These are phyloP conservation scores for Eimeria tenella DNA, from an alignment of 169 alveolate species.

Conservation along the genomic window DNA sequence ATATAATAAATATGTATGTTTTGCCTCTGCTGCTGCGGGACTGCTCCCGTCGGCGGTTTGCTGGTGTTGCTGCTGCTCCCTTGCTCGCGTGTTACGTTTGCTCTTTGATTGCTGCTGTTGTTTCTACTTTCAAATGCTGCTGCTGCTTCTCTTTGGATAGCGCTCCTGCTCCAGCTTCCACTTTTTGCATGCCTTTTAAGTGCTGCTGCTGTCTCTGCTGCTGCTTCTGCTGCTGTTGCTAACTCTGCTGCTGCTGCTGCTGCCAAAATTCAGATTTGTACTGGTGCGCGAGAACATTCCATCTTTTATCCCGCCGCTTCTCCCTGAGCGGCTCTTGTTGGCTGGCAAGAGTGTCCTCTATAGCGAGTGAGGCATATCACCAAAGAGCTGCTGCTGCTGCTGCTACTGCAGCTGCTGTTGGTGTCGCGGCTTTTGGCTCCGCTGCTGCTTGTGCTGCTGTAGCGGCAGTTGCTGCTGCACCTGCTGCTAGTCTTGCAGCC, in stretches of 20 bases:
- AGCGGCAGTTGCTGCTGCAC: not conserved
- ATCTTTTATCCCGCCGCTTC: slow-evolving; percentile 18
- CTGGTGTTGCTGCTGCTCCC: not conserved
- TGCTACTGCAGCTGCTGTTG: not conserved
- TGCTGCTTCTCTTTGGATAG: not conserved
- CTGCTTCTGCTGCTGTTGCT: not conserved
- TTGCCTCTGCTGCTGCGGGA: not conserved
- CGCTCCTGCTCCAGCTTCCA: too few relatives aligned
- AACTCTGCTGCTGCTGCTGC: not conserved
- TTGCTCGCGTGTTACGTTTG: not conserved
- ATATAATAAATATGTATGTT: not conserved
- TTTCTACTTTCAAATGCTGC: not conserved
- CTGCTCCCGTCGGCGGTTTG: too few relatives aligned
- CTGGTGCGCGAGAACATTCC: slow-evolving; percentile 41
- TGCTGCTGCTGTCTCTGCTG: not conserved
- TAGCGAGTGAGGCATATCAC: not conserved
- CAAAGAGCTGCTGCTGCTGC: not conserved
- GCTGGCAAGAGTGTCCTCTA: slow-evolving; percentile 35
- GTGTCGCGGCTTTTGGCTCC: too few relatives aligned
- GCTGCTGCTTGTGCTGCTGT: not conserved
- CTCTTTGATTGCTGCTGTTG: not conserved
- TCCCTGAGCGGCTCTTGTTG: slow-evolving; percentile 33
- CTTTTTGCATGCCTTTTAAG: too few relatives aligned
- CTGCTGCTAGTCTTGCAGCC: not conserved
- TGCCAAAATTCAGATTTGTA: not conserved